Evolutionary conservation across 2,329 filamentous ascomycete species (phyloP).

Genomic region (Fusarium sp.): DNA sequence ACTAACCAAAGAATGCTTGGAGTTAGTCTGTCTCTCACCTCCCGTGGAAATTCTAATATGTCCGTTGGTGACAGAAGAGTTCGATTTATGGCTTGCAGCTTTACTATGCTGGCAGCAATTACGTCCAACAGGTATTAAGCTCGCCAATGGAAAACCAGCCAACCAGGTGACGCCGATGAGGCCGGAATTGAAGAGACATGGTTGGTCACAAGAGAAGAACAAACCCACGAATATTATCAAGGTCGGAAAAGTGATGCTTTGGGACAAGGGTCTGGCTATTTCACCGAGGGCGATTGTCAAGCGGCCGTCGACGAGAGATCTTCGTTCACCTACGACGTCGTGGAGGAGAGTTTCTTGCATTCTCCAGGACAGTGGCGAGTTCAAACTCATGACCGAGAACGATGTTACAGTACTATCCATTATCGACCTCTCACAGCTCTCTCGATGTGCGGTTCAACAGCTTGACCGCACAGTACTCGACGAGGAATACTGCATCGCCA

Average conservation of each 20-base stretch:
- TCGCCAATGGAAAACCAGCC: slow-evolving; percentile 58
- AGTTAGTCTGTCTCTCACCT: slow-evolving; percentile 65
- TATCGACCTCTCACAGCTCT: slow-evolving; percentile 89
- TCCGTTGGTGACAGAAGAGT: slow-evolving; percentile 73
- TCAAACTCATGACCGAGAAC: slow-evolving; percentile 89
- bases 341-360: slow-evolving; percentile 95
- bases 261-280: slow-evolving; percentile 79
- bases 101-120: slow-evolving; percentile 85
- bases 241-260: slow-evolving; percentile 89
- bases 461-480: slow-evolving; percentile 91
- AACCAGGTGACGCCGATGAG: slow-evolving; percentile 54
- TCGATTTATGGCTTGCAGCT: slow-evolving; percentile 84
- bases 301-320: slow-evolving; percentile 68
- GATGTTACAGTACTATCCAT: slow-evolving; percentile 84
- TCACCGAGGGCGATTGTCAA: slow-evolving; percentile 69
- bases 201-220: slow-evolving; percentile 49
- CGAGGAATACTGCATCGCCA: slow-evolving; percentile 92
- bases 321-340: slow-evolving; percentile 66
- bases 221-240: slow-evolving; percentile 83
- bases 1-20: slow-evolving; percentile 62
- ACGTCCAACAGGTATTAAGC: slow-evolving; percentile 68
- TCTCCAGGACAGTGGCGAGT: slow-evolving; percentile 92
- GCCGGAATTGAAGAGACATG: slow-evolving; percentile 59
- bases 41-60: slow-evolving; percentile 73
- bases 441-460: slow-evolving; percentile 89